Percentiles rank a stretch among this genome's conserved stretches.
Evolutionary conservation across 306 rosid species (phyloP).

Genomic region (Datisca glomerata): DNA sequence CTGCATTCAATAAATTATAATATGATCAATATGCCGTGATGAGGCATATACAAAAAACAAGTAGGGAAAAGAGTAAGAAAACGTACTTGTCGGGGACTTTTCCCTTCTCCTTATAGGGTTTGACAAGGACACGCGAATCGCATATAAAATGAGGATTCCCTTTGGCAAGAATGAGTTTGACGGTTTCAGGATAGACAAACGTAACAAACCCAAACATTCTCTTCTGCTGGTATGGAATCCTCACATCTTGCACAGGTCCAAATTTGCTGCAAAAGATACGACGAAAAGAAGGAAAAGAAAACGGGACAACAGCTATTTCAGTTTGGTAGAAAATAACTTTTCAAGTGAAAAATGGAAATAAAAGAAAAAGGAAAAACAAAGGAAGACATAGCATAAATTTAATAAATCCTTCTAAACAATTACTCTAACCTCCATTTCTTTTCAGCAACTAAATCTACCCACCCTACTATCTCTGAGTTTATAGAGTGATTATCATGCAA

Average conservation of each 20-base stretch:
- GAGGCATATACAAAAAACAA: neutral
- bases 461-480: no score
- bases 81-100: constrained; percentile 73
- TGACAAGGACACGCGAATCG: constrained; percentile 92
- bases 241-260: constrained; percentile 97
- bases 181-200: constrained; percentile 90
- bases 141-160: constrained; percentile 98
- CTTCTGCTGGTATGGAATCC: constrained; percentile 97
- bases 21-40: no score
- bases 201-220: constrained; percentile 98
- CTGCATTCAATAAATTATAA: constrained; percentile 19
- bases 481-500: no score
- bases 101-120: constrained; percentile 99
- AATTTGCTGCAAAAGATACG: constrained; percentile 47
- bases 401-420: no score
- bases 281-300: no score
- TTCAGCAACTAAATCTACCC: no score
- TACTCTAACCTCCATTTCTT: no score
- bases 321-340: no score
- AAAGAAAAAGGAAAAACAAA: no score
- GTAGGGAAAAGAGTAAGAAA: neutral
- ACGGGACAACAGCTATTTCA: no score
- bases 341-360: no score
- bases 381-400: no score
- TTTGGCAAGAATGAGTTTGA: constrained; percentile 67